phyloP scores from a whole-genome alignment of 345 rosid genomes.

The Eucalyptus erythrocorys region DNA sequence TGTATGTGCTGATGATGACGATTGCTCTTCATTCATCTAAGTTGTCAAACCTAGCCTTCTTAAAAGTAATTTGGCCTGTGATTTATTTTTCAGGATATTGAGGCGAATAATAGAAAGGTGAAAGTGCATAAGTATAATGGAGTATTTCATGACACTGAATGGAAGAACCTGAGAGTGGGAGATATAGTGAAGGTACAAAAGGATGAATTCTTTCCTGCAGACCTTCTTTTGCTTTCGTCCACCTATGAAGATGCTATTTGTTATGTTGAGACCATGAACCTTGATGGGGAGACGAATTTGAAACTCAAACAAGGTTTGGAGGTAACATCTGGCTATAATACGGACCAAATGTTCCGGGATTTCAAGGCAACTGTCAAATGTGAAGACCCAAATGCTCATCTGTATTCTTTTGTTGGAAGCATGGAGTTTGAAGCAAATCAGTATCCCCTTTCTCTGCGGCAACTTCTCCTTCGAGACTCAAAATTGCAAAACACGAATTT shows the following conservation, averaged over 20 bases:
- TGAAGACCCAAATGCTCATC: constrained; percentile 88
- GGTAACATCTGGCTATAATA: constrained; percentile 38
- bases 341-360: constrained; percentile 36
- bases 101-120: constrained; percentile 68
- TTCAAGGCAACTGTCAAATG: constrained; percentile 58
- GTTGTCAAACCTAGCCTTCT: neutral
- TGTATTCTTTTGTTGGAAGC: constrained; percentile 70
- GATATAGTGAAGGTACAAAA: constrained; percentile 73
- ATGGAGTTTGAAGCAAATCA: constrained; percentile 48
- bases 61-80: neutral
- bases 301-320: constrained; percentile 74
- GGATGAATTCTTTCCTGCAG: constrained; percentile 80
- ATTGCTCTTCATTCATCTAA: neutral
- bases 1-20: neutral
- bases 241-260: constrained; percentile 72
- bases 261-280: constrained; percentile 95
- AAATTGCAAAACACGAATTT: constrained; percentile 74
- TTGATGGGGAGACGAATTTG: constrained; percentile 92
- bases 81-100: constrained; percentile 42
- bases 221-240: constrained; percentile 71
- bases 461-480: constrained; percentile 81
- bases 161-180: constrained; percentile 77
- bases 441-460: constrained; percentile 55
- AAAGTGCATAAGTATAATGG: constrained; percentile 52
- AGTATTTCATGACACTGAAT: constrained; percentile 27